A percentile compares a stretch with the other conserved stretches of the same genome.
Conservation (phyloP, 2,329 filamentous ascomycete species). For the Hyphodiscus sp. region DNA sequence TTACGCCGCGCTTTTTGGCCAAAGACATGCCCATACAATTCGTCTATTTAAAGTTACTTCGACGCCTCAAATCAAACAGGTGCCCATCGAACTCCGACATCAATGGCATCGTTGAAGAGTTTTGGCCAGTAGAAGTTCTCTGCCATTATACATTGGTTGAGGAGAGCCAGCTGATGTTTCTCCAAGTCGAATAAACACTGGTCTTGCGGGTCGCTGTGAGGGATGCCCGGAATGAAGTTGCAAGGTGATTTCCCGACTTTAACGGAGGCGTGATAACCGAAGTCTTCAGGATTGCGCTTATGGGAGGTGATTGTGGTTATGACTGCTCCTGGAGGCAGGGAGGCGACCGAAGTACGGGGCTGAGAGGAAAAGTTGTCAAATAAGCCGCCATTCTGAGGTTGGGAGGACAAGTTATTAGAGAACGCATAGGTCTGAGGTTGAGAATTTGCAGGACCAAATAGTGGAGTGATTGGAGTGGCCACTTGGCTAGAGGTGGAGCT, state of each 20-base stretch:
- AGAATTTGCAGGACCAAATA: too few species aligned
- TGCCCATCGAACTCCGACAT: not conserved
- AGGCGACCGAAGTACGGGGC: not conserved
- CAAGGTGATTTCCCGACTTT: not conserved
- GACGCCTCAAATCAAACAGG: too few species aligned
- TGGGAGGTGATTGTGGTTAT: not conserved
- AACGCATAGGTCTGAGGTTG: too few species aligned
- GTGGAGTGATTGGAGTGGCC: too few species aligned
- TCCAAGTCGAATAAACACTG: not conserved
- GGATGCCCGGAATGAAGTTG: not conserved
- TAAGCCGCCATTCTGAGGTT: too few species aligned
- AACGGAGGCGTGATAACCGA: not conserved
- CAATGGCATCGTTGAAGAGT: conserved; percentile 14
- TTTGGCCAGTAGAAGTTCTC: conserved; percentile 9
- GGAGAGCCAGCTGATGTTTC: conserved; percentile 4
- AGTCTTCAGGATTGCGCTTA: conserved; percentile 1
- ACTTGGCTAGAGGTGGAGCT: too few species aligned
- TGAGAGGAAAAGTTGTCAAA: too few species aligned
- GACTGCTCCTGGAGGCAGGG: not conserved
- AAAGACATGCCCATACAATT: not conserved
- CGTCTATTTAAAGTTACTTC: too few species aligned
- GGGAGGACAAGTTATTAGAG: too few species aligned
- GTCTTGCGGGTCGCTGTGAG: not conserved
- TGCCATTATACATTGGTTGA: conserved; percentile 13
- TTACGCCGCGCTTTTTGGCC: not conserved